phyloP scores from a whole-genome alignment of 2,329 filamentous ascomycete species.

The Anisogramma anomala region DNA sequence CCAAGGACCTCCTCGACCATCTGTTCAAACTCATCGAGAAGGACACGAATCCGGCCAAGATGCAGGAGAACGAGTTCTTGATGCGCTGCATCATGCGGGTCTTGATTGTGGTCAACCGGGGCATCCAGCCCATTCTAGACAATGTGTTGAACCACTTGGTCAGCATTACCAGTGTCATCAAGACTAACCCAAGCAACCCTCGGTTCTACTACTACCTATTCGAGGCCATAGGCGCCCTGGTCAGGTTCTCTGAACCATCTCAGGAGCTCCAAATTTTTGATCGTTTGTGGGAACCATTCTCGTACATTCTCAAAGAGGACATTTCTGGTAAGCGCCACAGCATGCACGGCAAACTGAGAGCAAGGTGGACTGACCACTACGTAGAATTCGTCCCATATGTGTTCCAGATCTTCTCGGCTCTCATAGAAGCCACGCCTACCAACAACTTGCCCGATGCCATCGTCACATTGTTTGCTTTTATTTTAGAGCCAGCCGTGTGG shows the following conservation, averaged over 20 bases:
- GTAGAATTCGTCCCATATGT: conserved; percentile 90
- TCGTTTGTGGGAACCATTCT: conserved; percentile 73
- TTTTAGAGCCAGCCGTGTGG: conserved; percentile 77
- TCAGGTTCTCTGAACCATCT: conserved; percentile 55
- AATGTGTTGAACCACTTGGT: conserved; percentile 73
- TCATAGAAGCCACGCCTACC: conserved; percentile 75
- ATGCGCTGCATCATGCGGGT: conserved; percentile 99
- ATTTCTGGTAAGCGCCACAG: conserved; percentile 51
- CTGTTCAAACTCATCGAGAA: conserved; percentile 86
- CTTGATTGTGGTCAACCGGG: conserved; percentile 83
- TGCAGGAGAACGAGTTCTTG: conserved; percentile 97
- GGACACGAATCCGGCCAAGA: conserved; percentile 73
- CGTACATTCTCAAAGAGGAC: conserved; percentile 66
- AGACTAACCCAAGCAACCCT: conserved; percentile 91
- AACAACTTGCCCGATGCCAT: conserved; percentile 73
- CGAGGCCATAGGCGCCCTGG: conserved; percentile 81
- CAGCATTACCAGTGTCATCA: conserved; percentile 82
- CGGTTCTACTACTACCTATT: conserved; percentile 99
- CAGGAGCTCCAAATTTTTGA: conserved; percentile 66
- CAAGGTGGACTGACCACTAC: conserved; percentile 22
- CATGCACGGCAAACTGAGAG: background rate
- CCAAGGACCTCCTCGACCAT: conserved; percentile 78
- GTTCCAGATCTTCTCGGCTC: conserved; percentile 85
- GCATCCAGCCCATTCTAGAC: conserved; percentile 61
- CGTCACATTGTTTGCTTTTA: conserved; percentile 62